These are phyloP conservation scores for Wickerhamomyces alni DNA, from an alignment of 805 yeast genomes.

Conservation along the genomic window DNA sequence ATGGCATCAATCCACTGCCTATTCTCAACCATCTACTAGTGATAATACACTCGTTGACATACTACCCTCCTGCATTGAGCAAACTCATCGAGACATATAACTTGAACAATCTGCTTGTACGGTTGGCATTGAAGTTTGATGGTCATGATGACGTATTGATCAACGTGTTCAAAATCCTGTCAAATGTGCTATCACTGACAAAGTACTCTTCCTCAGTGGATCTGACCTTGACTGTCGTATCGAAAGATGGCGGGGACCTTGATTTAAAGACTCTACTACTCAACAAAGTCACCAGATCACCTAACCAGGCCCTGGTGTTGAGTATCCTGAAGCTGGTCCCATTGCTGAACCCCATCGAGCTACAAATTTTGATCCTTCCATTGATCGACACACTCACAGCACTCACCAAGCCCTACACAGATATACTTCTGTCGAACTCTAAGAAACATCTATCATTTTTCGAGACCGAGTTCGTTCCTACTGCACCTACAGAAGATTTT, in stretches of 20 bases:
- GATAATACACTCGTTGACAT: slow-evolving; percentile 19
- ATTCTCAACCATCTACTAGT: slow-evolving; percentile 14
- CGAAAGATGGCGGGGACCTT: background rate
- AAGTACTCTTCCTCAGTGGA: background rate
- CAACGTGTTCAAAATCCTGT: slow-evolving; percentile 3
- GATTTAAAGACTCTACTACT: too few relatives aligned
- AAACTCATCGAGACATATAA: background rate
- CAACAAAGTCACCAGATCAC: too few relatives aligned
- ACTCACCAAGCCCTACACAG: slow-evolving; percentile 5
- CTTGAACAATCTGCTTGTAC: background rate
- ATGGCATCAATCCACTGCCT: background rate
- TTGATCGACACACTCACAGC: slow-evolving; percentile 7
- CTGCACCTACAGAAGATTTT: slow-evolving; percentile 11
- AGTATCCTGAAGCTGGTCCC: slow-evolving; percentile 17
- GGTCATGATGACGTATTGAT: slow-evolving; percentile 2
- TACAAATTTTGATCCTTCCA: slow-evolving; percentile 9
- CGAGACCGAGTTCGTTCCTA: slow-evolving; percentile 12
- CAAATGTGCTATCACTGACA: slow-evolving; percentile 1
- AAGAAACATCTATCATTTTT: slow-evolving; percentile 10
- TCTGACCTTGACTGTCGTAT: background rate
- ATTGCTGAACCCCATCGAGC: slow-evolving; percentile 14
- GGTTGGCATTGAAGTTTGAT: background rate
- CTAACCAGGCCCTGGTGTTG: background rate
- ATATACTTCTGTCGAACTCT: background rate
- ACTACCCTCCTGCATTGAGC: background rate